Conservation (phyloP, 2,329 filamentous ascomycete species). For the Botryotinia convoluta region DNA sequence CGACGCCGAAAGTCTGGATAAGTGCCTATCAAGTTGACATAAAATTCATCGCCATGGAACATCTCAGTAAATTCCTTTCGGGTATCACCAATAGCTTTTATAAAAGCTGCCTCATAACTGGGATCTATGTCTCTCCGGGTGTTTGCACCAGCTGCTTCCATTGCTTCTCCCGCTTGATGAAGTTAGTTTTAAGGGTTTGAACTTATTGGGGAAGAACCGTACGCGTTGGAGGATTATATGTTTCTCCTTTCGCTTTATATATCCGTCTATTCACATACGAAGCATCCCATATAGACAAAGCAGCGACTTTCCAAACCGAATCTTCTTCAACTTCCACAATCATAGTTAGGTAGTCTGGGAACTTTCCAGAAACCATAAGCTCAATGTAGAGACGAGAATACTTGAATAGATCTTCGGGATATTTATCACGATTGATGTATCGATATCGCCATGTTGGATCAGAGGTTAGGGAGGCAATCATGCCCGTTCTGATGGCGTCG, state of each 20-base stretch:
- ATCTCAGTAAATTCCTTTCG: background rate
- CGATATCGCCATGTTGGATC: background rate
- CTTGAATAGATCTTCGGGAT: background rate
- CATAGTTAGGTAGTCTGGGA: background rate
- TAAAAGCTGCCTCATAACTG: background rate
- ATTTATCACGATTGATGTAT: background rate
- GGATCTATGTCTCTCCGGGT: background rate
- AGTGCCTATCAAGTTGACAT: conserved; percentile 6
- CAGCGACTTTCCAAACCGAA: background rate
- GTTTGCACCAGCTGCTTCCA: background rate
- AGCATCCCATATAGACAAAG: conserved; percentile 11
- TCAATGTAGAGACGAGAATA: background rate
- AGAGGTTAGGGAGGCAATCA: background rate
- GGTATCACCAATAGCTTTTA: background rate
- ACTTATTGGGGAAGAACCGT: background rate
- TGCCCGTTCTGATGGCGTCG: background rate
- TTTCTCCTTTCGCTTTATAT: background rate
- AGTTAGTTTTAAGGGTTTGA: background rate
- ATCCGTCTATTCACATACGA: conserved; percentile 2
- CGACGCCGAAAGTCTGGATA: conserved; percentile 9
- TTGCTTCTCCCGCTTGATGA: background rate
- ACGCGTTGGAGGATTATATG: background rate
- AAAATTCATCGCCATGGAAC: background rate
- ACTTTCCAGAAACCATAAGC: background rate
- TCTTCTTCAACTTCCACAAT: conserved; percentile 4